Conservation (phyloP, 176 grass and related monocot genomes). For the Ananas comosus region DNA sequence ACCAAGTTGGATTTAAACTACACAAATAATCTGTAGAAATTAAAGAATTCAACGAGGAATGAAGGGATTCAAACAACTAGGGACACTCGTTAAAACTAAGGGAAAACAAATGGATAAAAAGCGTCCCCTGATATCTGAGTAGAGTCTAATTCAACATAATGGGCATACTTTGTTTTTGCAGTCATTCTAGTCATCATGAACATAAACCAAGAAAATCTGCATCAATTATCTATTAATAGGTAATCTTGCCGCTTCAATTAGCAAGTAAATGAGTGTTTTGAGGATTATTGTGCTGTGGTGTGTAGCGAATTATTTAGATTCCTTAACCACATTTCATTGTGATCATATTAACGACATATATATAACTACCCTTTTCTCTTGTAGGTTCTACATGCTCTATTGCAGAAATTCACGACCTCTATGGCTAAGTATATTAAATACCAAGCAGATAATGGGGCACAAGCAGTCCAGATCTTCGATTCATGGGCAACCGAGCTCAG, state of each 20-base stretch:
- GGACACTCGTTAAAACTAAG: too few species aligned
- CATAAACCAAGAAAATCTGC: not conserved
- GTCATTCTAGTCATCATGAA: not conserved
- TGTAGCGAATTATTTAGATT: too few species aligned
- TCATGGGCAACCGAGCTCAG: constrained; percentile 96
- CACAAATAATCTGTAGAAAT: too few species aligned
- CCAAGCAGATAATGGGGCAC: constrained; percentile 88
- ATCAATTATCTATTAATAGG: not conserved
- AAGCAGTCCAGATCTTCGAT: constrained; percentile 95
- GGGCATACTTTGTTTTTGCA: not conserved
- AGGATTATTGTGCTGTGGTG: too few species aligned
- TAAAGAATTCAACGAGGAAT: too few species aligned
- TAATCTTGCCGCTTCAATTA: not conserved
- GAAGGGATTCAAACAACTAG: too few species aligned
- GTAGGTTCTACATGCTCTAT: constrained; percentile 80
- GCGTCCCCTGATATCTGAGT: not conserved
- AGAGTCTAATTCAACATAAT: not conserved
- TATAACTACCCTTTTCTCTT: constrained; percentile 9
- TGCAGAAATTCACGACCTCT: constrained; percentile 74
- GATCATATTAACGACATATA: not conserved
- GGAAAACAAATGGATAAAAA: too few species aligned
- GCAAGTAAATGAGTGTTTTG: not conserved
- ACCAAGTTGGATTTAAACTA: too few species aligned
- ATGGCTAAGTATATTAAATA: constrained; percentile 83
- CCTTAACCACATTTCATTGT: too few species aligned